Evolutionary conservation across 495 filamentous ascomycete species (phyloP).

Genomic region (Xylaria nigripes): DNA sequence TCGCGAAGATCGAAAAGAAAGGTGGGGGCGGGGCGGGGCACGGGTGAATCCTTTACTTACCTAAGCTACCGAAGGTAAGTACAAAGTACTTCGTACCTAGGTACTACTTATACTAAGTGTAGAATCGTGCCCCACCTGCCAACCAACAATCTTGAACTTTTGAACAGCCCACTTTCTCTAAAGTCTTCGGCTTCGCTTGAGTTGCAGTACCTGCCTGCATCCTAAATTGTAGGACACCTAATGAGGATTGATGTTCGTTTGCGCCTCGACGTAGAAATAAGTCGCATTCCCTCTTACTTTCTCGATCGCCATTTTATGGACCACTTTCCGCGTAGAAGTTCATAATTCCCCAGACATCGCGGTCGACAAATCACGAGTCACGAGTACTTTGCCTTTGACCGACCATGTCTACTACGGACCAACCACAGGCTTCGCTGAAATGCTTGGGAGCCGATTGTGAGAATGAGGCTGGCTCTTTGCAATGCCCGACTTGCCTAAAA

Average conservation of each 20-base stretch:
- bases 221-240: neutral
- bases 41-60: too few relatives aligned
- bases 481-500: conserved; percentile 93
- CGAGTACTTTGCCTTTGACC: conserved; percentile 1
- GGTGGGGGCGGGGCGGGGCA: too few relatives aligned
- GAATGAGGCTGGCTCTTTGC: conserved; percentile 73
- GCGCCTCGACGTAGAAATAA: neutral
- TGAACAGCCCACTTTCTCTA: too few relatives aligned
- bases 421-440: conserved; percentile 51
- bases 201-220: too few relatives aligned
- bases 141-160: neutral
- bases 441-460: conserved; percentile 74
- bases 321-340: neutral
- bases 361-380: neutral
- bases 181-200: too few relatives aligned
- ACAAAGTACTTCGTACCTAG: too few relatives aligned
- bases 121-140: neutral
- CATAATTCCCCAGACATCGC: neutral
- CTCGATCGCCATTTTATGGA: neutral
- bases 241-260: neutral
- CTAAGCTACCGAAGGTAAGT: too few relatives aligned
- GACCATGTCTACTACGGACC: conserved; percentile 32
- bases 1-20: too few relatives aligned
- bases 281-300: neutral
- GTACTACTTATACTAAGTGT: too few relatives aligned